These are phyloP conservation scores for Arthroderma sp. DNA, from an alignment of 2,329 filamentous ascomycete species.

Conservation along the genomic window DNA sequence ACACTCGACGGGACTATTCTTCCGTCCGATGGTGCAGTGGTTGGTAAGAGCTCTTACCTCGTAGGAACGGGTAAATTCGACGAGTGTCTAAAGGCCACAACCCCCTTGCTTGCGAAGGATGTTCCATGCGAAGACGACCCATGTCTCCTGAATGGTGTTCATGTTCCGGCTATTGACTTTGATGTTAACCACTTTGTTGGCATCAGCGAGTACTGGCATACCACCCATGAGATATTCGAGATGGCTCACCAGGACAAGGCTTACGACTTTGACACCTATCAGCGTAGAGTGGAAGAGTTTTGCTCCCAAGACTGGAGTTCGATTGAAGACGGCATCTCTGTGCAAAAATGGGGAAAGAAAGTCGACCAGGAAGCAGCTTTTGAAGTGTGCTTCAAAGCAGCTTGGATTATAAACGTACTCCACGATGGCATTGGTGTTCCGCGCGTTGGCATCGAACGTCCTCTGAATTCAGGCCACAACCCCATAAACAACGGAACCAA, in stretches of 20 bases:
- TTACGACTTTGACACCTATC: constrained; percentile 85
- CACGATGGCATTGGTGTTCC: constrained; percentile 94
- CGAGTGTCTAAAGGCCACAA: constrained; percentile 69
- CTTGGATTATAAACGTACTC: constrained; percentile 92
- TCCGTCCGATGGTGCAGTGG: constrained; percentile 25
- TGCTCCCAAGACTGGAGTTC: constrained; percentile 71
- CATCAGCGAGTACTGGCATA: constrained; percentile 98
- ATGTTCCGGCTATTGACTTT: constrained; percentile 92
- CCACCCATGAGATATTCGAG: constrained; percentile 85
- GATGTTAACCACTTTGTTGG: constrained; percentile 95
- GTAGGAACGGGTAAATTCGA: constrained; percentile 78
- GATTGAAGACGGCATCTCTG: constrained; percentile 54
- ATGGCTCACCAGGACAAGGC: constrained; percentile 61
- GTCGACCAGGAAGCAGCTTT: constrained; percentile 60
- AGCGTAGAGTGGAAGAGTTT: constrained; percentile 69
- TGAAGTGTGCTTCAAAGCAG: constrained; percentile 93
- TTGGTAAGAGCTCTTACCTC: constrained; percentile 43
- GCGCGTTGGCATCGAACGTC: constrained; percentile 61
- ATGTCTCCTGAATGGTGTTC: constrained; percentile 79
- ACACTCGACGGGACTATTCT: constrained; percentile 54
- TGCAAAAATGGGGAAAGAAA: constrained; percentile 61
- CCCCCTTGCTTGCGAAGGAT: constrained; percentile 80
- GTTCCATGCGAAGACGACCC: constrained; percentile 68
- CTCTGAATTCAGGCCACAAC: constrained; percentile 27
- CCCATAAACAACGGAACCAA: constrained; percentile 55